These are phyloP conservation scores for Epichloe sibirici DNA, from an alignment of 2,329 filamentous ascomycete species.

Conservation along the genomic window DNA sequence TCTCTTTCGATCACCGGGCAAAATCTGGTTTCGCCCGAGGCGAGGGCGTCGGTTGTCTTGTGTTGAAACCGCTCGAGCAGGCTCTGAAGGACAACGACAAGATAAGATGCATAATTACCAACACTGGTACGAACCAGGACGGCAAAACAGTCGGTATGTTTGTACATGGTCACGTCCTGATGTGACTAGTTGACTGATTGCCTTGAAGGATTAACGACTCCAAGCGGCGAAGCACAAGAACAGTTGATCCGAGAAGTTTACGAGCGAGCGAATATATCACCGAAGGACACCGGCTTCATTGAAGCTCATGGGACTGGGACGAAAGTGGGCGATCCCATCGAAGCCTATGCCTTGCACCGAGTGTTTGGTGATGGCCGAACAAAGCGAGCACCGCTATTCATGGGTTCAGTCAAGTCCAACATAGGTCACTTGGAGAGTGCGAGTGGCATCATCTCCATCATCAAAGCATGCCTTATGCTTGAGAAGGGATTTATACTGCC, in stretches of 20 bases:
- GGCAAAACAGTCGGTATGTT: conserved; percentile 27
- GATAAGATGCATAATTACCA: conserved; percentile 37
- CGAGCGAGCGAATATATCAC: conserved; percentile 14
- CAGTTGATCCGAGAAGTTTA: conserved; percentile 27
- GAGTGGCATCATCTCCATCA: conserved; percentile 35
- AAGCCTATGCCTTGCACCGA: conserved; percentile 33
- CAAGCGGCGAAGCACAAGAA: conserved; percentile 36
- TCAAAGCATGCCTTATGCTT: conserved; percentile 39
- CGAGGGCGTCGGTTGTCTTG: conserved; percentile 42
- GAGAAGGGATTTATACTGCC: conserved; percentile 37
- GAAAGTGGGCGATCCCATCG: conserved; percentile 40
- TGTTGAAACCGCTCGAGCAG: conserved; percentile 45
- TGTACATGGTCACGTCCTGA: neutral
- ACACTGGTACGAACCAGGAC: conserved; percentile 41
- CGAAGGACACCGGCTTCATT: conserved; percentile 19
- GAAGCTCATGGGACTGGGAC: conserved; percentile 48
- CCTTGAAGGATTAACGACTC: conserved; percentile 41
- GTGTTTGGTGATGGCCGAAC: conserved; percentile 28
- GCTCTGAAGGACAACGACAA: conserved; percentile 43
- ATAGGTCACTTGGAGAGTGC: conserved; percentile 40
- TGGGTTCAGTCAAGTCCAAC: conserved; percentile 38
- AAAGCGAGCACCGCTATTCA: conserved; percentile 26
- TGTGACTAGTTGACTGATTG: neutral
- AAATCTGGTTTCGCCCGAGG: conserved; percentile 45
- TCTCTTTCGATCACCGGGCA: conserved; percentile 23